Evolutionary conservation across 1,139 yeast genomes (phyloP), one percentile per base, ranked within the genome.

Genomic region (Pichia sp.): DNA sequence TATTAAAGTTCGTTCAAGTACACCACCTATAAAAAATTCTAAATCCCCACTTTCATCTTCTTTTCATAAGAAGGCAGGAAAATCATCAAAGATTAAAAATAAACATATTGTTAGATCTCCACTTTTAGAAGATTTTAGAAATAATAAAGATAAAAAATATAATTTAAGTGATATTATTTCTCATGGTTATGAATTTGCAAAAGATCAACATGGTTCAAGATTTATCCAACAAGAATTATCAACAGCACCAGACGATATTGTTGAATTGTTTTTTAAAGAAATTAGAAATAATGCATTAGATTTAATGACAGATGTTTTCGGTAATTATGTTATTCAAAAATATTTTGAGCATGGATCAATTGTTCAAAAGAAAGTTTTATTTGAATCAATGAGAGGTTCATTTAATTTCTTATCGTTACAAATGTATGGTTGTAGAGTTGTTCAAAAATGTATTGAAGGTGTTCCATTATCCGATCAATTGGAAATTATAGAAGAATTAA

Each of bases 361-460:
- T 30, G 73, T 79, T 32, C 97, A 92, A 59, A 81, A 77, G 58
- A 73, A 78, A 29, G 73, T 83, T 9, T 71, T 92, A 51, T 78
- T 89, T 47, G 82, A 77, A 43, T 75, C 78, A 48, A 86, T 92
- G 87, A 73, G 73, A 52, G 89, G 92, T 2, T 85, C 82, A 50
- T 79, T 92, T 55, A 75, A 86, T 54, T 76, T 74, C 32, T 70
- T 92, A 45, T 83, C 96, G 0, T 67, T 89, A 58, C 97, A 92
- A 61, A 92, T 90, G 96, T 92, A 92, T 63, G 98, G 98, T 3
- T 92, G 99, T 62, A 74, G 99, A 52, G 98, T 92, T 30, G 95
- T 94, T 37, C 99, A 92, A 65, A 77, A 90, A 60, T 97, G 97
- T 1, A 72, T 92, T 46, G 97, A 87, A 62, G 82, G 80, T 46